Percentiles rank a stretch among this genome's conserved stretches.
Conservation (phyloP, 495 filamentous ascomycete species). For the Xylaria longipes region DNA sequence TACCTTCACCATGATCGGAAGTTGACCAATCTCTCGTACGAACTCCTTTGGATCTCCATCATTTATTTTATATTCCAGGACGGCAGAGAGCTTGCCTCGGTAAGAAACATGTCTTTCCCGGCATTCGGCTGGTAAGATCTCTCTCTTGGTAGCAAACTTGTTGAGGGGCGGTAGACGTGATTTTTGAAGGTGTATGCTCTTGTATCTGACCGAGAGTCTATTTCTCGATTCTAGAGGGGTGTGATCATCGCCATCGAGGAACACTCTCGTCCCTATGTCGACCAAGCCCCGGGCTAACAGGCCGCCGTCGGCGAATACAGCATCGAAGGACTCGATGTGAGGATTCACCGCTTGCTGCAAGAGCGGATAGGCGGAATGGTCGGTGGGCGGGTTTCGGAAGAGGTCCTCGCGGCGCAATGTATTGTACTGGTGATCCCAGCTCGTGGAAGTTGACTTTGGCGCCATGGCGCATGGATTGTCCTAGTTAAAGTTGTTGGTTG, state of each 20-base stretch:
- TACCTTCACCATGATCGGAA: constrained; percentile 93
- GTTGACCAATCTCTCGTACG: constrained; percentile 80
- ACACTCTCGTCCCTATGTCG: constrained; percentile 89
- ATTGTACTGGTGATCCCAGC: constrained; percentile 84
- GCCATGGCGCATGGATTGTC: constrained; percentile 57
- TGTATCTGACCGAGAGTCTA: constrained; percentile 73
- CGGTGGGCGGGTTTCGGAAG: constrained; percentile 84
- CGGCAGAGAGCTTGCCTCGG: constrained; percentile 80
- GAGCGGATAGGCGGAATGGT: constrained; percentile 85
- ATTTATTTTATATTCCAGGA: constrained; percentile 83
- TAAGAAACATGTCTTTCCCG: constrained; percentile 93
- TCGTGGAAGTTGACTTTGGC: constrained; percentile 58
- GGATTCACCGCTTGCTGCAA: constrained; percentile 83
- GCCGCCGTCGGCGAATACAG: constrained; percentile 71
- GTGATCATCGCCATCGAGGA: constrained; percentile 76
- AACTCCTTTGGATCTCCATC: constrained; percentile 80
- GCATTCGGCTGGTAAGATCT: constrained; percentile 91
- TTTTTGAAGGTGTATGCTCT: constrained; percentile 79
- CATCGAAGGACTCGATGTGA: constrained; percentile 95
- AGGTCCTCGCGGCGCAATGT: constrained; percentile 81
- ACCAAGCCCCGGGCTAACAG: constrained; percentile 77
- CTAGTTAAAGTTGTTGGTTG: neutral
- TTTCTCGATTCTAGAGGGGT: constrained; percentile 66
- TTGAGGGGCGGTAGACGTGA: constrained; percentile 75
- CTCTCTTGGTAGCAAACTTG: constrained; percentile 74